These are phyloP conservation scores for Hylodesmum podocarpum DNA, from an alignment of 306 rosid species.

Conservation along the genomic window DNA sequence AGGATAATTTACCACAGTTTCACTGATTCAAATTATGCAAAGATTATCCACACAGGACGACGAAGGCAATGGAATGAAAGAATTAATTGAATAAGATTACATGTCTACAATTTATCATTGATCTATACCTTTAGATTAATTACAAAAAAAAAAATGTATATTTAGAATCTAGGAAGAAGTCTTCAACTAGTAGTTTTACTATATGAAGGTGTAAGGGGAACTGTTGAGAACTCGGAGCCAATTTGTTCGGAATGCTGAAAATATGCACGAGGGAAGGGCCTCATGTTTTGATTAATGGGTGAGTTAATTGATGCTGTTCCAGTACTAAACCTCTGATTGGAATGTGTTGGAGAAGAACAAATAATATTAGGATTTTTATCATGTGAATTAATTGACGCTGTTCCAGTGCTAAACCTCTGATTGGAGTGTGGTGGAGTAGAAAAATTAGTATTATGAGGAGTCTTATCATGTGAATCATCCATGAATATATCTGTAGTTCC, in stretches of 20 bases:
- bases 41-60: background rate
- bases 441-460: constrained; percentile 19
- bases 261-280: constrained; percentile 43
- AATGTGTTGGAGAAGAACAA: constrained; percentile 14
- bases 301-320: constrained; percentile 35
- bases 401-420: constrained; percentile 40
- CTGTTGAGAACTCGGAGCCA: constrained; percentile 84
- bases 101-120: constrained; percentile 44
- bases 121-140: constrained; percentile 66
- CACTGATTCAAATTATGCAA: background rate
- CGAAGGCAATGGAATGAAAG: constrained; percentile 41
- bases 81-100: constrained; percentile 61
- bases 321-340: constrained; percentile 43
- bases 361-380: constrained; percentile 30
- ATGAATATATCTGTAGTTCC: constrained; percentile 39
- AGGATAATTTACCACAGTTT: background rate
- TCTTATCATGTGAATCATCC: constrained; percentile 46
- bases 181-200: constrained; percentile 47
- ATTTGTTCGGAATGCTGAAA: constrained; percentile 54
- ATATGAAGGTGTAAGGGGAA: constrained; percentile 80
- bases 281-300: constrained; percentile 41
- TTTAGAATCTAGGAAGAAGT: constrained; percentile 58
- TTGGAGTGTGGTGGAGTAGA: constrained; percentile 30
- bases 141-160: constrained; percentile 39
- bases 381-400: constrained; percentile 31